Percentiles rank a stretch among this genome's conserved stretches.
phyloP scores from a whole-genome alignment of 2,329 filamentous ascomycete species.

The Sporothrix schenckii region DNA sequence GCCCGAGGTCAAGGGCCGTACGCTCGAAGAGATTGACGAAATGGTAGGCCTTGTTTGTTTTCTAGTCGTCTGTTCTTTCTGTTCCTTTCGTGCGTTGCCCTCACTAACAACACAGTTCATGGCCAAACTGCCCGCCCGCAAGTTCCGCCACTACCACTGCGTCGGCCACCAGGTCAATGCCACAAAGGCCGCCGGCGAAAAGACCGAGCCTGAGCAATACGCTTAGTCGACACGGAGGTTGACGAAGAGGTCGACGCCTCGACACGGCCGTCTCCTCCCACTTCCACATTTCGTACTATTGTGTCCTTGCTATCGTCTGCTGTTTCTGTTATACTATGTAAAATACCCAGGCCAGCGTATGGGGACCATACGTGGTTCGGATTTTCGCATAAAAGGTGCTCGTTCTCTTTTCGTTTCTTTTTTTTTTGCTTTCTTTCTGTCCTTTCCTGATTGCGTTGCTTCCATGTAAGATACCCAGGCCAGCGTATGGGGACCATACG shows the following conservation, averaged over 20 bases:
- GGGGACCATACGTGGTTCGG: slow-evolving; percentile 32
- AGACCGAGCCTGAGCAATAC: not conserved
- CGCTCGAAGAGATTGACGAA: slow-evolving; percentile 58
- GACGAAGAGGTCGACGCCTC: not conserved
- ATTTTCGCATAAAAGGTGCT: slow-evolving; percentile 24
- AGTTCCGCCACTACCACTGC: slow-evolving; percentile 47
- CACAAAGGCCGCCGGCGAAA: slow-evolving; percentile 28
- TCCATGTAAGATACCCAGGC: slow-evolving; percentile 27
- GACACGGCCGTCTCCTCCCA: no score
- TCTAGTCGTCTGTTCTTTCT: not conserved
- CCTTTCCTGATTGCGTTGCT: not conserved
- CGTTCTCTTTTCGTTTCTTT: not conserved
- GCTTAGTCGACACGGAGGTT: not conserved
- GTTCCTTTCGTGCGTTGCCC: not conserved
- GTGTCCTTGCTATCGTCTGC: not conserved
- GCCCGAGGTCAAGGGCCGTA: slow-evolving; percentile 58
- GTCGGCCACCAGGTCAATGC: slow-evolving; percentile 34
- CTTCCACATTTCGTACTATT: not conserved
- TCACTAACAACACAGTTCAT: slow-evolving; percentile 39
- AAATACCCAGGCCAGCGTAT: slow-evolving; percentile 32
- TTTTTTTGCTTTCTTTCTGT: not conserved
- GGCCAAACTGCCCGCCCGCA: slow-evolving; percentile 47
- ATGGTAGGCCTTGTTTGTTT: slow-evolving; percentile 46
- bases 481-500: slow-evolving; percentile 33
- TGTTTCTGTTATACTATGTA: slow-evolving; percentile 6